phyloP scores from a whole-genome alignment of 805 yeast genomes.

The Schwanniomyces vanrijiae region DNA sequence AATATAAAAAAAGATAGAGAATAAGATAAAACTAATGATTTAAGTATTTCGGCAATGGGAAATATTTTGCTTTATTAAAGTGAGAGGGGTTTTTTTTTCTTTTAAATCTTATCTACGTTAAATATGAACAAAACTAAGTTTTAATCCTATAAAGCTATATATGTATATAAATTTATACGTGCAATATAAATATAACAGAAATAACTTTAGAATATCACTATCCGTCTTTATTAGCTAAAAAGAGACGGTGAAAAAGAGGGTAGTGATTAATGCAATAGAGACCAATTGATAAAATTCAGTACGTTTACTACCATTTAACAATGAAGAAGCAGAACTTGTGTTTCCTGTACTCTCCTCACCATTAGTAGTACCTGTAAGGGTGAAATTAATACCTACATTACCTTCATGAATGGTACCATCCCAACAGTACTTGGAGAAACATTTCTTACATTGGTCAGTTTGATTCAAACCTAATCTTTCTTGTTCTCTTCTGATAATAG shows the following conservation, averaged over 20 bases:
- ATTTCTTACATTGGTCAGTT: conserved; percentile 66
- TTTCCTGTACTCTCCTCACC: conserved; percentile 22
- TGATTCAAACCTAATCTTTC: conserved; percentile 64
- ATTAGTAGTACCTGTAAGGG: conserved; percentile 27
- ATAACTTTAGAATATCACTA: not conserved
- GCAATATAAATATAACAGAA: not conserved
- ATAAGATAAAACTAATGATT: not conserved
- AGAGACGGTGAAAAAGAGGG: conserved; percentile 13
- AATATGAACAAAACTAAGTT: too few species aligned
- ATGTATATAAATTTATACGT: not conserved
- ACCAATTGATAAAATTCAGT: conserved; percentile 11
- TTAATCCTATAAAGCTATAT: too few species aligned
- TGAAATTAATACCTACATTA: conserved; percentile 26
- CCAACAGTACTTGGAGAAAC: conserved; percentile 81
- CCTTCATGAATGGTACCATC: conserved; percentile 41
- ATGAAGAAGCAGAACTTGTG: conserved; percentile 16
- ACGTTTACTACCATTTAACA: conserved; percentile 8
- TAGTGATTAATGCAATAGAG: conserved; percentile 20
- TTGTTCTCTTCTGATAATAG: conserved; percentile 73
- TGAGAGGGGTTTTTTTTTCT: not conserved
- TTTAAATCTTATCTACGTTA: too few species aligned
- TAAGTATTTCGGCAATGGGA: not conserved
- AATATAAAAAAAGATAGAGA: not conserved
- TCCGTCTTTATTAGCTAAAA: conserved; percentile 1
- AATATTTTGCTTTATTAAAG: not conserved